These are phyloP conservation scores for Phytophthora pisi DNA, from an alignment of 352 stramenopile genomes.

Conservation along the genomic window DNA sequence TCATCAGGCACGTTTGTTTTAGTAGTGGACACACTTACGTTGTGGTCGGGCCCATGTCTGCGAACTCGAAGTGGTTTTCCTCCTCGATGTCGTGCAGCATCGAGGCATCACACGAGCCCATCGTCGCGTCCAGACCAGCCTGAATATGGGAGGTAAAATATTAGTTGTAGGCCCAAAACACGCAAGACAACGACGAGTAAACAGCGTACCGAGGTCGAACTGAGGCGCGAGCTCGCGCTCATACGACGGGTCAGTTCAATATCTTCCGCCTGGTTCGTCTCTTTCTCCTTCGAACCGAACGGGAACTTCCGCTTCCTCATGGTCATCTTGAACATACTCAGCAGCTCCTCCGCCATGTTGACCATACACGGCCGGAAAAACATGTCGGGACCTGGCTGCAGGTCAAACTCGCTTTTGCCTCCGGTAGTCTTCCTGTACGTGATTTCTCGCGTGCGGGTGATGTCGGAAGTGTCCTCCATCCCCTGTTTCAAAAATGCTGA, in stretches of 20 bases:
- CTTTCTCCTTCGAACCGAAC: conserved; percentile 45
- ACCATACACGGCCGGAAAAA: conserved; percentile 64
- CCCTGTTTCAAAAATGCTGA: conserved; percentile 79
- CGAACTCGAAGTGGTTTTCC: conserved; percentile 50
- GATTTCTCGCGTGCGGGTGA: conserved; percentile 61
- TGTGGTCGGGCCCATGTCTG: conserved; percentile 35
- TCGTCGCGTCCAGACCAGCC: conserved; percentile 38
- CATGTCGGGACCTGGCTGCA: conserved; percentile 42
- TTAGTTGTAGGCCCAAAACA: neutral
- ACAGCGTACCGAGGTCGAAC: conserved; percentile 52
- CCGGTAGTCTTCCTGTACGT: conserved; percentile 36
- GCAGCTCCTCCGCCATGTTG: conserved; percentile 63
- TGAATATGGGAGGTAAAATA: conserved; percentile 9
- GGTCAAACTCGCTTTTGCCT: conserved; percentile 25
- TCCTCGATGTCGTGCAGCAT: conserved; percentile 48
- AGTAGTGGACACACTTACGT: conserved; percentile 18
- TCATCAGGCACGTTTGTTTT: neutral
- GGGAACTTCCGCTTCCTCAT: conserved; percentile 90
- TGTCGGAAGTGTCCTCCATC: conserved; percentile 81
- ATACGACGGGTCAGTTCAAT: conserved; percentile 76
- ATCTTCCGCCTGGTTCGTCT: conserved; percentile 39
- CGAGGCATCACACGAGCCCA: conserved; percentile 36
- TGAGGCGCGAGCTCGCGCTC: conserved; percentile 66
- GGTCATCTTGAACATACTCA: conserved; percentile 80
- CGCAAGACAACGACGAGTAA: neutral